Evolutionary conservation across 2,329 filamentous ascomycete genomes (phyloP).

Genomic region (Trichoderma sp.): DNA sequence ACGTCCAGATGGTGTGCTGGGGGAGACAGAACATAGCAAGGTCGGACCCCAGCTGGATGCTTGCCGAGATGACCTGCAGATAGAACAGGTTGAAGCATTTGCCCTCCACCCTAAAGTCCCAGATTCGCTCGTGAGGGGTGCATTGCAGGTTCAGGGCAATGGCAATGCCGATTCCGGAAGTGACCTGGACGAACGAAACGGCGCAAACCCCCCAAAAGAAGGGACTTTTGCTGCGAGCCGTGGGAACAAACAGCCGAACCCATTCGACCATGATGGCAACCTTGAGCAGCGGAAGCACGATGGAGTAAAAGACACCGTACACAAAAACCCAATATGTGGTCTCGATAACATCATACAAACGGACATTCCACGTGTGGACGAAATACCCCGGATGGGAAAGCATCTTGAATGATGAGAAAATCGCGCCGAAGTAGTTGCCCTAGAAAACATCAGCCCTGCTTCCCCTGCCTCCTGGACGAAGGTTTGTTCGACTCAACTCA

Average conservation of each 20-base stretch:
- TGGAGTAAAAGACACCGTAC: conserved; percentile 10
- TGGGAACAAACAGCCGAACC: conserved; percentile 2
- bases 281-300: conserved; percentile 14
- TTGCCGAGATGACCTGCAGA: not conserved
- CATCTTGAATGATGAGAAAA: not conserved
- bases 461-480: not conserved
- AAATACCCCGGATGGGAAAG: conserved; percentile 6
- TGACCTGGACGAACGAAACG: not conserved
- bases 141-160: conserved; percentile 14
- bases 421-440: not conserved
- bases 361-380: conserved; percentile 11
- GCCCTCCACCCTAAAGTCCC: not conserved
- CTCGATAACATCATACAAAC: conserved; percentile 3
- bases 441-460: not conserved
- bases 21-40: conserved; percentile 4
- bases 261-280: conserved; percentile 5
- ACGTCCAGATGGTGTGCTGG: conserved; percentile 1
- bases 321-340: conserved; percentile 14
- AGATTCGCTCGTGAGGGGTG: not conserved
- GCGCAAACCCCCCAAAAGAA: conserved; percentile 2
- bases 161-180: not conserved
- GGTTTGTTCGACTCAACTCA: not conserved
- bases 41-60: not conserved
- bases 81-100: not conserved
- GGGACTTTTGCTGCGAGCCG: not conserved